These are phyloP conservation scores for Candida jianshihensis DNA, from an alignment of 805 yeast species.

Conservation along the genomic window DNA sequence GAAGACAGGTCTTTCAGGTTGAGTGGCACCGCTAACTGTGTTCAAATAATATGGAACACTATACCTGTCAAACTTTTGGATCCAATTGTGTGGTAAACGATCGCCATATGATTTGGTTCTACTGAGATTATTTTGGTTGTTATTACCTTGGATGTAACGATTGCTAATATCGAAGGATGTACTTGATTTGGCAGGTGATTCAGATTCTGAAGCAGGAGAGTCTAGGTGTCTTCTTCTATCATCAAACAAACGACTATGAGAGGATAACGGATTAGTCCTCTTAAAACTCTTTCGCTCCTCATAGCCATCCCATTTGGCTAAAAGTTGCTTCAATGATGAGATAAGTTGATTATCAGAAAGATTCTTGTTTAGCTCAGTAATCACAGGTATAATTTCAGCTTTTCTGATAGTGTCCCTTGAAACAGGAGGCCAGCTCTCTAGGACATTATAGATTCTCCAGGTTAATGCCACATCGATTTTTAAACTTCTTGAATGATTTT, in stretches of 20 bases:
- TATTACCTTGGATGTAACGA: not conserved
- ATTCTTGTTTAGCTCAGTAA: constrained; percentile 33
- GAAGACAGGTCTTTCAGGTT: no score
- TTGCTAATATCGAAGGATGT: not conserved
- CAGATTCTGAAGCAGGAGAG: constrained; percentile 1
- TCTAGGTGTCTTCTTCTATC: constrained; percentile 16
- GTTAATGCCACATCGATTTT: constrained; percentile 25
- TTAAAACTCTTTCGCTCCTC: constrained; percentile 86
- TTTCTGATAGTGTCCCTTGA: constrained; percentile 73
- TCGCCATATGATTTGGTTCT: not conserved
- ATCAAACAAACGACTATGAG: constrained; percentile 4
- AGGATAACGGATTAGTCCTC: constrained; percentile 29
- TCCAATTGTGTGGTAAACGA: no score
- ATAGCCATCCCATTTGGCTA: constrained; percentile 64
- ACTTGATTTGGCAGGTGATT: not conserved
- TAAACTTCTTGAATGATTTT: constrained; percentile 11
- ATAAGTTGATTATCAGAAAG: constrained; percentile 24
- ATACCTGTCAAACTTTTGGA: no score
- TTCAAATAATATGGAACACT: not conserved
- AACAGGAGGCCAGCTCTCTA: constrained; percentile 60
- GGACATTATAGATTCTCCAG: constrained; percentile 45
- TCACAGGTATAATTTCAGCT: constrained; percentile 62
- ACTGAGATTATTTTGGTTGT: not conserved
- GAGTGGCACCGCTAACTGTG: not conserved
- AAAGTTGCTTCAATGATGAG: constrained; percentile 35